Conservation (phyloP, 495 filamentous ascomycete species). For the Neurospora tetrasperma region DNA sequence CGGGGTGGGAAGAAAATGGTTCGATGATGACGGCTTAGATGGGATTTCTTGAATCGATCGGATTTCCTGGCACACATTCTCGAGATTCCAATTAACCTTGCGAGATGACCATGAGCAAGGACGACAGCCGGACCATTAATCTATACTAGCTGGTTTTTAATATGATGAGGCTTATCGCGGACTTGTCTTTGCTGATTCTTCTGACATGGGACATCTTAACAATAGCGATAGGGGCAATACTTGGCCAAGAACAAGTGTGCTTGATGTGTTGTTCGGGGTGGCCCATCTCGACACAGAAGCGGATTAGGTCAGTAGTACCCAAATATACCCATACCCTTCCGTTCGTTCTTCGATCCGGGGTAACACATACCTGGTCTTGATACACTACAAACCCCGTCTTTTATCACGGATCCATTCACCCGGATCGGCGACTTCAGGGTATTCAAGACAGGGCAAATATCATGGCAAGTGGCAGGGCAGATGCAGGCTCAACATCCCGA, state of each 20-base stretch:
- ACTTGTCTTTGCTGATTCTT: background rate
- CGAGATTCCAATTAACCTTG: background rate
- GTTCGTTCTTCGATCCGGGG: background rate
- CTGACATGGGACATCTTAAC: background rate
- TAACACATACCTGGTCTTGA: background rate
- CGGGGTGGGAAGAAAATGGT: background rate
- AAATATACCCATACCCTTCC: background rate
- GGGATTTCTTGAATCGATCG: constrained; percentile 1
- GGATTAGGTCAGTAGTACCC: background rate
- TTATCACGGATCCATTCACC: background rate
- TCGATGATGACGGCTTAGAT: background rate
- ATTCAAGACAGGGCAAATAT: background rate
- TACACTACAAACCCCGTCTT: background rate
- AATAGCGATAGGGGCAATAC: background rate
- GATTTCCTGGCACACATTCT: background rate
- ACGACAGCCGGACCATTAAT: background rate
- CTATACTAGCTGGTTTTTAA: background rate
- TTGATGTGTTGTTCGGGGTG: background rate
- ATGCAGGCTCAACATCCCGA: background rate
- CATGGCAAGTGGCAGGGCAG: background rate
- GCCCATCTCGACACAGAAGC: background rate
- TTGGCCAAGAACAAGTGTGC: background rate
- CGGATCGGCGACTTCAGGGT: background rate
- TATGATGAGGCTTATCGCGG: background rate
- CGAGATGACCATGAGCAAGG: background rate